Percentiles rank a stretch among this genome's conserved stretches.
These are phyloP conservation scores for Pichia sp. DNA, from an alignment of 1,139 yeast species.

Conservation along the genomic window DNA sequence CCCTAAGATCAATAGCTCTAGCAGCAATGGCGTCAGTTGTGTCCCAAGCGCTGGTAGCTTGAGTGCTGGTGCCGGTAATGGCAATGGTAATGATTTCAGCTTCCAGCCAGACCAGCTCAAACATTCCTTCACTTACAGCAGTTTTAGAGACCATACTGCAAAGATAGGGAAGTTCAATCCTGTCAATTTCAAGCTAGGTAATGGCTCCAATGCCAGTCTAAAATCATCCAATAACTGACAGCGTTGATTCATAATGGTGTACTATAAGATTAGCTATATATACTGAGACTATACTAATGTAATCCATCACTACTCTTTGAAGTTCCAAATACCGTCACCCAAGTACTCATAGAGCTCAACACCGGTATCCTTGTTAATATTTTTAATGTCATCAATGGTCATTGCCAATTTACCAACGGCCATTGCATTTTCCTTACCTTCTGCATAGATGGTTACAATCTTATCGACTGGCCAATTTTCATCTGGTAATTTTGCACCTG, in stretches of 20 bases:
- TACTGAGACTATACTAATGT: too few species aligned
- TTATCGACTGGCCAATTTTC: constrained; percentile 55
- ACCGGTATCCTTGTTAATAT: constrained; percentile 83
- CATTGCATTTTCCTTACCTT: constrained; percentile 85
- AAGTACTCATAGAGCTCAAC: constrained; percentile 77
- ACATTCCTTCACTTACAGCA: constrained; percentile 12
- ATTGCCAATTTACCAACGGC: constrained; percentile 82
- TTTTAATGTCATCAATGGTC: constrained; percentile 87
- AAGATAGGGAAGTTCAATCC: constrained; percentile 5
- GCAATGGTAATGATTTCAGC: too few species aligned
- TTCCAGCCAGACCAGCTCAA: constrained; percentile 1
- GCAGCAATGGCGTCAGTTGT: too few species aligned
- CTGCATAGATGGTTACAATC: constrained; percentile 80
- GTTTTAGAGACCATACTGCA: constrained; percentile 11
- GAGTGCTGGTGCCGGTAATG: too few species aligned
- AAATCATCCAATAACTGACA: constrained; percentile 2
- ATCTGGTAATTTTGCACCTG: constrained; percentile 83
- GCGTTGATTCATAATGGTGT: too few species aligned
- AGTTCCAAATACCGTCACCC: constrained; percentile 86
- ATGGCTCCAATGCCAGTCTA: constrained; percentile 11
- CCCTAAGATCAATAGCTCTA: too few species aligned
- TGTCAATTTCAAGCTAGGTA: constrained; percentile 5
- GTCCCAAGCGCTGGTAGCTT: too few species aligned
- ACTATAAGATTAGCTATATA: too few species aligned
- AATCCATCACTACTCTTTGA: constrained; percentile 29